Conservation (phyloP, 2,329 filamentous ascomycete species). For the Fusarium marasasianum region DNA sequence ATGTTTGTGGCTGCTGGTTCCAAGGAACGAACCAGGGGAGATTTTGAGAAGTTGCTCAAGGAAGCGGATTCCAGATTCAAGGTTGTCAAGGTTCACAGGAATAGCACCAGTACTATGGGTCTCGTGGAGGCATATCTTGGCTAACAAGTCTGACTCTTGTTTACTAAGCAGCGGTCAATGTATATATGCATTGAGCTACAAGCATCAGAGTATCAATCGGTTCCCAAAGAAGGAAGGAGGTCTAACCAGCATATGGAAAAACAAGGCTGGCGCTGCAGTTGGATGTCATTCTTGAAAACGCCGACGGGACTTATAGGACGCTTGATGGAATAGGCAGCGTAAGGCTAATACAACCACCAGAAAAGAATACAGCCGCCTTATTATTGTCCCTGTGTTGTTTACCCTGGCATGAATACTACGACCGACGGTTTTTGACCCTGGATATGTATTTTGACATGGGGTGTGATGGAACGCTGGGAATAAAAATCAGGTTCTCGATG, state of each 20-base stretch:
- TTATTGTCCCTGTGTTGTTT: neutral
- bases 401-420: neutral
- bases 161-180: rapidly evolving
- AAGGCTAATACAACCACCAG: too few relatives aligned
- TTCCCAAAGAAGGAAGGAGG: neutral
- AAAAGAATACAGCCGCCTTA: neutral
- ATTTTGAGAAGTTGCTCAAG: neutral
- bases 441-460: neutral
- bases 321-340: neutral
- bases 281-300: rapidly evolving
- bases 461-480: neutral
- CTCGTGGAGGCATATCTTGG: neutral
- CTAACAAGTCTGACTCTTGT: rapidly evolving
- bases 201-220: neutral
- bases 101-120: neutral
- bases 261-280: neutral
- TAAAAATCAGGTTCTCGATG: too few relatives aligned
- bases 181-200: rapidly evolving
- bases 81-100: neutral
- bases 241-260: rapidly evolving
- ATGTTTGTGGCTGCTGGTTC: neutral
- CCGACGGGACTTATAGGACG: too few relatives aligned
- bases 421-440: neutral
- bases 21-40: neutral
- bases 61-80: neutral